Conservation (phyloP, 169 alveolate species). For the Plasmodium knowlesi region DNA sequence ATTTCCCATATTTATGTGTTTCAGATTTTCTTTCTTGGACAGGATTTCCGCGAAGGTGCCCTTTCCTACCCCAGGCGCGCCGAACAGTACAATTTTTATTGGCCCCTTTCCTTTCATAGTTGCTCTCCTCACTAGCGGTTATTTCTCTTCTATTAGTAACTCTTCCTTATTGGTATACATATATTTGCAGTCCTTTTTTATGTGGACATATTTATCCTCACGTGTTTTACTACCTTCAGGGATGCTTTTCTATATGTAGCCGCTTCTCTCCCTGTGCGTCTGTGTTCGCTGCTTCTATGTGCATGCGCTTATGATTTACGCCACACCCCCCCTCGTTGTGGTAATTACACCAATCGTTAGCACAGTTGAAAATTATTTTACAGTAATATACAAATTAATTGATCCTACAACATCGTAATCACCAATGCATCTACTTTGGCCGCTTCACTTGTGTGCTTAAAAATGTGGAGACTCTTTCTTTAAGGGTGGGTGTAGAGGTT, state of each 20-base stretch:
- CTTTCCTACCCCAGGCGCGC: conserved; percentile 71
- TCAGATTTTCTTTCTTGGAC: conserved; percentile 47
- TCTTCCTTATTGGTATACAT: background rate
- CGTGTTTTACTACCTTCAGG: background rate
- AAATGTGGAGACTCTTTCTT: background rate
- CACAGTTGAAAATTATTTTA: background rate
- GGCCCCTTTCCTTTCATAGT: background rate
- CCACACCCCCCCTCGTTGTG: background rate
- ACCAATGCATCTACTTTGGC: background rate
- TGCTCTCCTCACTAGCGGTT: background rate
- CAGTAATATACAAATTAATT: background rate
- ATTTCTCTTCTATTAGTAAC: background rate
- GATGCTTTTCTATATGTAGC: background rate
- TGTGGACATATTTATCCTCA: background rate
- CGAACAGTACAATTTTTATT: conserved; percentile 41
- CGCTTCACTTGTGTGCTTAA: background rate
- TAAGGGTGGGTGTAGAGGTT: background rate
- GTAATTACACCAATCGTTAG: background rate
- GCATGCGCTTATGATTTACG: background rate
- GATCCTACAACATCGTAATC: background rate
- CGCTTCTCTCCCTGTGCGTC: background rate
- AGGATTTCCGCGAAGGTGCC: conserved; percentile 68
- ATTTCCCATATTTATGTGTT: conserved; percentile 58
- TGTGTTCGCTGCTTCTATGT: background rate
- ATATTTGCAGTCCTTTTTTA: background rate